phyloP scores from a whole-genome alignment of 768 basidiomycete genomes.

The Lyophyllum shimeji region DNA sequence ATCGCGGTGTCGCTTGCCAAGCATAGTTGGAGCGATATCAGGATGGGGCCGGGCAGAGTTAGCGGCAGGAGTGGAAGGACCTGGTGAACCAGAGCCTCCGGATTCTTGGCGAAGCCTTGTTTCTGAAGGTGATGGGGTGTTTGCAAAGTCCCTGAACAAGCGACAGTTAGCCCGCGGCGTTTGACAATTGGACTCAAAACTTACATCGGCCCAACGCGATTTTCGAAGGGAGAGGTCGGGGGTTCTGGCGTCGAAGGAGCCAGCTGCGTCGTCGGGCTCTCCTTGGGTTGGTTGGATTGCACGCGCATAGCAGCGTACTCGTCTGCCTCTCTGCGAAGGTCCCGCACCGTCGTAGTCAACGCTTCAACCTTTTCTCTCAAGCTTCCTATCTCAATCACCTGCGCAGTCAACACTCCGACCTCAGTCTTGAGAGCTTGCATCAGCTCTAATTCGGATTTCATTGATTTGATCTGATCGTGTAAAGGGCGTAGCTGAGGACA shows the following conservation, averaged over 20 bases:
- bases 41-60: slow-evolving; percentile 27
- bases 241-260: slow-evolving; percentile 14
- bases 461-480: slow-evolving; percentile 45
- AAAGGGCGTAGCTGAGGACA: slow-evolving; percentile 46
- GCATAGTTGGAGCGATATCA: slow-evolving; percentile 42
- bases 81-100: neutral
- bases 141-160: slow-evolving; percentile 21
- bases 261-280: slow-evolving; percentile 5
- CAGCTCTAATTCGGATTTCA: slow-evolving; percentile 44
- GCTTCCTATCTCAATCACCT: slow-evolving; percentile 31
- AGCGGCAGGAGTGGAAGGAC: neutral
- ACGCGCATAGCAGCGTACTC: slow-evolving; percentile 16
- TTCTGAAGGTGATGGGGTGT: slow-evolving; percentile 6
- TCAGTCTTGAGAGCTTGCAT: slow-evolving; percentile 34
- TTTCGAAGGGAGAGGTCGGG: neutral
- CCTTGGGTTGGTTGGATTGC: slow-evolving; percentile 24
- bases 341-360: slow-evolving; percentile 30
- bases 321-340: slow-evolving; percentile 24
- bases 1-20: slow-evolving; percentile 71
- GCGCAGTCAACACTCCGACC: slow-evolving; percentile 29
- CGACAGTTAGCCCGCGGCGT: neutral
- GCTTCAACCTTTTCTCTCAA: slow-evolving; percentile 37
- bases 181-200: neutral
- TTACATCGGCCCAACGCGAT: slow-evolving; percentile 8
- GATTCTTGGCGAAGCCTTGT: neutral